A percentile compares a stretch with the other conserved stretches of the same genome.
Evolutionary conservation across 108 stramenopile species (phyloP).

Genomic region (Fragilariopsis cylindrus): DNA sequence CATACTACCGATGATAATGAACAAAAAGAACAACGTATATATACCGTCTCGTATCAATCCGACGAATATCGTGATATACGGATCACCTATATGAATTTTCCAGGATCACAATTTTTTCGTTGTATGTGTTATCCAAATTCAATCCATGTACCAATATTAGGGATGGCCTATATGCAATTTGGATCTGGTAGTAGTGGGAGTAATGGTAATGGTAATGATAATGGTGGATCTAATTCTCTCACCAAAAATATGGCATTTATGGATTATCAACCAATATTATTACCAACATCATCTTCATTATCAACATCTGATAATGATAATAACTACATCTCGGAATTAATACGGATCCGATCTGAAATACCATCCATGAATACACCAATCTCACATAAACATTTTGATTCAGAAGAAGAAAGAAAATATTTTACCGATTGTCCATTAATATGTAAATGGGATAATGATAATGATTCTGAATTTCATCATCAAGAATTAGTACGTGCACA

Average conservation of each 20-base stretch:
- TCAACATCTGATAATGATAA: background rate
- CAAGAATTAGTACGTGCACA: background rate
- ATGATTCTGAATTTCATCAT: background rate
- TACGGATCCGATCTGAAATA: background rate
- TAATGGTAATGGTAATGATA: no score
- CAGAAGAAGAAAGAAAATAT: conserved; percentile 9
- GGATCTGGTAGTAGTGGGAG: background rate
- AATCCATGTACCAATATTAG: background rate
- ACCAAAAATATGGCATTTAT: conserved; percentile 1
- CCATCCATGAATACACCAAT: conserved; percentile 1
- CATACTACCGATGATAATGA: background rate
- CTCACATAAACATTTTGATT: conserved; percentile 7
- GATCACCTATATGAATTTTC: conserved; percentile 7
- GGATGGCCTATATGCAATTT: conserved; percentile 13
- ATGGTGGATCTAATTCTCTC: no score
- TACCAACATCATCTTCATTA: background rate
- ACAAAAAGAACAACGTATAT: conserved; percentile 5
- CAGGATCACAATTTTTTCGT: background rate
- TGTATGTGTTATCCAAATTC: conserved; percentile 6
- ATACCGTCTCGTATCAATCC: conserved; percentile 8
- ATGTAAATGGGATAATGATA: background rate
- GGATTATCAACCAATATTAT: conserved; percentile 13
- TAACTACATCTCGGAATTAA: background rate
- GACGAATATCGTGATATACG: conserved; percentile 22
- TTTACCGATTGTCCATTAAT: conserved; percentile 6